Evolutionary conservation across 352 stramenopile species (phyloP).

Genomic region (Pythium biforme): DNA sequence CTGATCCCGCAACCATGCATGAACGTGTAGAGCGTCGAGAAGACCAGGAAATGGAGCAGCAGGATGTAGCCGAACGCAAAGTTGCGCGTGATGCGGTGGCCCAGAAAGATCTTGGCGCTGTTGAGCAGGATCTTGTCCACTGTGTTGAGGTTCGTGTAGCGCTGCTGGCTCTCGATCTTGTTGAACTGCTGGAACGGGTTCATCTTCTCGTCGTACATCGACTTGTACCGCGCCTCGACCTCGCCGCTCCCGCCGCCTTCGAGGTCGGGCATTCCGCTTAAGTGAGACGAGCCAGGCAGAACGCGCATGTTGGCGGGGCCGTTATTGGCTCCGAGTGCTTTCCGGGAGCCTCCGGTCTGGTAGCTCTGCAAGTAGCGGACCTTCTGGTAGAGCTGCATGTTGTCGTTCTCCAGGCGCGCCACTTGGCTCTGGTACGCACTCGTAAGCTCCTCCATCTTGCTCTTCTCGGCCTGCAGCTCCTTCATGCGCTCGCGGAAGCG

Average conservation of each 20-base stretch:
- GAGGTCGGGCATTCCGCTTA: constrained; percentile 25
- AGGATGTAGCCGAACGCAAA: constrained; percentile 84
- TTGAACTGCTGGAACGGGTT: constrained; percentile 92
- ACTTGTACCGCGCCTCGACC: constrained; percentile 78
- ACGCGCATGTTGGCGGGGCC: constrained; percentile 21
- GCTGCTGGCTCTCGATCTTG: constrained; percentile 86
- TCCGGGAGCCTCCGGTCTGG: constrained; percentile 22
- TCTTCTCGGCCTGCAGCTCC: constrained; percentile 72
- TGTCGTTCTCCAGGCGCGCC: constrained; percentile 81
- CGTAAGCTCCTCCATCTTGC: constrained; percentile 63
- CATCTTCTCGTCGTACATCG: constrained; percentile 91
- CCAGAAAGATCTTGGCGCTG: constrained; percentile 79
- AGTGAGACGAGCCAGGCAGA: constrained; percentile 12
- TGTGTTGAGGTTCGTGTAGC: constrained; percentile 88
- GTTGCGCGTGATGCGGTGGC: constrained; percentile 79
- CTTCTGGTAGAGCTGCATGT: constrained; percentile 92
- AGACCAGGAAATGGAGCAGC: constrained; percentile 83
- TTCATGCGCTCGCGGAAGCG: constrained; percentile 84
- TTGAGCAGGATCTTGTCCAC: constrained; percentile 91
- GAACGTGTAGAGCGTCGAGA: constrained; percentile 85
- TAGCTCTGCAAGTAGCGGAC: constrained; percentile 87
- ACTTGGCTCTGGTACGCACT: constrained; percentile 63
- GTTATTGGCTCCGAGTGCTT: not conserved
- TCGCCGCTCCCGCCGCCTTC: constrained; percentile 37
- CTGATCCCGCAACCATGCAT: constrained; percentile 82